Conservation (phyloP, 768 basidiomycete species). For the Wakefieldia striispora region DNA sequence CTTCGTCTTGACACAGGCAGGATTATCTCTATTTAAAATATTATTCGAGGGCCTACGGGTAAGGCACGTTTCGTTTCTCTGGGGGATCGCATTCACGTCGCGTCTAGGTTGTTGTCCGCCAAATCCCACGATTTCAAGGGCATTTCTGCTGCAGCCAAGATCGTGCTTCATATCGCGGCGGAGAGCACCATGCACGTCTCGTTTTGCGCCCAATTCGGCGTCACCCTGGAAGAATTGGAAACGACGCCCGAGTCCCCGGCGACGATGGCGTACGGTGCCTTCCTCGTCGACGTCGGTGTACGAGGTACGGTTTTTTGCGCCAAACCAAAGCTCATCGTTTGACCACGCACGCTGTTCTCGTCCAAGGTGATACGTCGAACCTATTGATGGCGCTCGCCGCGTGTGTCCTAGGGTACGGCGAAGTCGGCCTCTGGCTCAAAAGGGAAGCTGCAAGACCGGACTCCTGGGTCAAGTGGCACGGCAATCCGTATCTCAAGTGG, state of each 20-base stretch:
- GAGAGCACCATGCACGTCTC: slow-evolving; percentile 73
- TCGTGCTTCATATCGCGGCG: slow-evolving; percentile 58
- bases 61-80: slow-evolving; percentile 13
- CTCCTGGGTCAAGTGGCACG: slow-evolving; percentile 56
- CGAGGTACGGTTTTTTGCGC: slow-evolving; percentile 43
- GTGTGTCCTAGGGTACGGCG: slow-evolving; percentile 89
- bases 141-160: slow-evolving; percentile 62
- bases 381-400: slow-evolving; percentile 80
- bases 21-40: slow-evolving; percentile 82
- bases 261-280: slow-evolving; percentile 86
- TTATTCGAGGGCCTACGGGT: slow-evolving; percentile 82
- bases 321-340: neutral
- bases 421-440: slow-evolving; percentile 84
- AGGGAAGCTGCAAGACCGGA: slow-evolving; percentile 44
- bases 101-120: slow-evolving; percentile 63
- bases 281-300: slow-evolving; percentile 75
- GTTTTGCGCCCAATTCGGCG: slow-evolving; percentile 71
- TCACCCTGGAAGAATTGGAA: slow-evolving; percentile 59
- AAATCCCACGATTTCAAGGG: slow-evolving; percentile 66
- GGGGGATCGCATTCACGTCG: neutral
- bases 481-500: slow-evolving; percentile 75
- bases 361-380: slow-evolving; percentile 64
- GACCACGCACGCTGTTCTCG: neutral
- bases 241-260: slow-evolving; percentile 62
- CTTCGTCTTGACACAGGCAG: slow-evolving; percentile 46